These are phyloP conservation scores for Colletotrichum nymphaeae DNA, from an alignment of 2,329 filamentous ascomycete genomes.

Conservation along the genomic window DNA sequence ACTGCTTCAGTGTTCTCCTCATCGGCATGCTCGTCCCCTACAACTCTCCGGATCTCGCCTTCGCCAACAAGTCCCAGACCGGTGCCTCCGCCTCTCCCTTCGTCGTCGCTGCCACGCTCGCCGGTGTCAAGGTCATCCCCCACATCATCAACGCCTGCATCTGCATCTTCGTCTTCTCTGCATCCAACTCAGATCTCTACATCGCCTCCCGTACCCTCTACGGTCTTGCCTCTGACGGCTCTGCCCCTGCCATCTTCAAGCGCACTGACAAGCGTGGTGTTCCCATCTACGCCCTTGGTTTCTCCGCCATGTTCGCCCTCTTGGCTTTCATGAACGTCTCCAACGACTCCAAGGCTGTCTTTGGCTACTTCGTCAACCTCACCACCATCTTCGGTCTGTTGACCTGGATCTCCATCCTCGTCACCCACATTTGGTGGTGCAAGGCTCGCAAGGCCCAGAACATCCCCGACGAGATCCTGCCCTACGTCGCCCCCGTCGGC, in stretches of 20 bases:
- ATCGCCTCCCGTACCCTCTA: conserved; percentile 80
- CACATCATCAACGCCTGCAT: conserved; percentile 81
- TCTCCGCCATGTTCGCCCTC: conserved; percentile 71
- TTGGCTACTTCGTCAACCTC: conserved; percentile 75
- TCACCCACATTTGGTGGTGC: conserved; percentile 76
- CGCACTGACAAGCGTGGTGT: conserved; percentile 78
- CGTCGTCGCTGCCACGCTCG: conserved; percentile 76
- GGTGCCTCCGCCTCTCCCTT: conserved; percentile 77
- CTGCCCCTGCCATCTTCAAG: conserved; percentile 78
- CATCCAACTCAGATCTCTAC: conserved; percentile 83
- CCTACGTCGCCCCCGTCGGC: conserved; percentile 79
- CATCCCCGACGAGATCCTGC: conserved; percentile 64
- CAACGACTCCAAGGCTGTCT: conserved; percentile 43
- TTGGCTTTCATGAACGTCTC: conserved; percentile 77
- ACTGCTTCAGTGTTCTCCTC: conserved; percentile 78
- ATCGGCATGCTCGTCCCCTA: conserved; percentile 83
- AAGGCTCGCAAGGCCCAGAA: conserved; percentile 71
- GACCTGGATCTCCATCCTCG: conserved; percentile 75
- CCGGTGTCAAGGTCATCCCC: conserved; percentile 71
- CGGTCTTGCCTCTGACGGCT: conserved; percentile 77
- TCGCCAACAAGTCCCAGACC: conserved; percentile 61
- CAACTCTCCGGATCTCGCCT: conserved; percentile 69
- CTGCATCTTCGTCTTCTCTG: conserved; percentile 80
- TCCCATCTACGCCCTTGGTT: conserved; percentile 72
- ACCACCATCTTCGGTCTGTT: conserved; percentile 75